Conservation (phyloP, 2,329 filamentous ascomycete species). For the Albophoma yamanashiensis region DNA sequence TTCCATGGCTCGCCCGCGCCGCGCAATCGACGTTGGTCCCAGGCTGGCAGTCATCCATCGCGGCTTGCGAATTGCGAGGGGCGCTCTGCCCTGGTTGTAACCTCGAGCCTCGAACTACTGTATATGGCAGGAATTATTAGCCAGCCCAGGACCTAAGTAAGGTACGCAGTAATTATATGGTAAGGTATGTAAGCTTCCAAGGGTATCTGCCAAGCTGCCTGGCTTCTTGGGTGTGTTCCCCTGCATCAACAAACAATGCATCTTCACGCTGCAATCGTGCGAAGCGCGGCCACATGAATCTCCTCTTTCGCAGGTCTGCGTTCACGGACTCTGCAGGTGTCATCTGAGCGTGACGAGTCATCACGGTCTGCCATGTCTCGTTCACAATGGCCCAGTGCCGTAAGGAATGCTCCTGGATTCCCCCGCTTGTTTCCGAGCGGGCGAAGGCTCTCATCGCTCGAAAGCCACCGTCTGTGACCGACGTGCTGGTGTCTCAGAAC, state of each 20-base stretch:
- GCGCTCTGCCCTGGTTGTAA: background rate
- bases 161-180: no score
- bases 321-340: background rate
- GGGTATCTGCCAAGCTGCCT: no score
- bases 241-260: no score
- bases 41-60: background rate
- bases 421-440: no score
- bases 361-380: background rate
- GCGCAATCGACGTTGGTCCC: background rate
- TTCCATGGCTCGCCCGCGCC: background rate
- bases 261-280: background rate
- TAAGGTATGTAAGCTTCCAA: no score
- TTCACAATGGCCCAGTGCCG: background rate
- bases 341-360: background rate
- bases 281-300: background rate
- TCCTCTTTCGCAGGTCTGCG: background rate
- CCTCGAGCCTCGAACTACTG: background rate
- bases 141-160: no score
- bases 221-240: no score
- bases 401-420: background rate
- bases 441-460: background rate
- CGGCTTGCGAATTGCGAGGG: background rate
- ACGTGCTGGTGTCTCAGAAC: background rate
- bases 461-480: background rate
- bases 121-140: no score